phyloP scores from a whole-genome alignment of 2,329 filamentous ascomycete species.

The Colletotrichum spinosum region DNA sequence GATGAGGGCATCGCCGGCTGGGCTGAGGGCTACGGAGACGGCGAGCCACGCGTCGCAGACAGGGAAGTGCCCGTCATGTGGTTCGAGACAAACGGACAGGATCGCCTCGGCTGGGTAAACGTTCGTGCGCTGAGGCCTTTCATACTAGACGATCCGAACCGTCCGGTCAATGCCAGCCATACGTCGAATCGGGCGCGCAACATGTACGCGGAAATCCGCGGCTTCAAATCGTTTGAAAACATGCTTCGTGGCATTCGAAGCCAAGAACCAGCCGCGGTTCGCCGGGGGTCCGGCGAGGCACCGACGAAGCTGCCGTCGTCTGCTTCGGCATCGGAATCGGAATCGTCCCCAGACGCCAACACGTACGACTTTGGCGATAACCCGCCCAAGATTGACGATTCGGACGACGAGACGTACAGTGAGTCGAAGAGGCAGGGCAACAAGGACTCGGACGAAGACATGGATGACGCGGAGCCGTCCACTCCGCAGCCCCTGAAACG shows the following conservation, averaged over 20 bases:
- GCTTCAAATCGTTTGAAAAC: conserved; percentile 31
- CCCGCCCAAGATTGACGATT: conserved; percentile 39
- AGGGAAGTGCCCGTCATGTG: conserved; percentile 38
- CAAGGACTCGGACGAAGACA: conserved; percentile 24
- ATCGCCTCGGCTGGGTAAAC: conserved; percentile 29
- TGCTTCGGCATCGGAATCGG: conserved; percentile 27
- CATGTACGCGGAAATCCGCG: conserved; percentile 26
- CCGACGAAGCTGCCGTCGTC: conserved; percentile 15
- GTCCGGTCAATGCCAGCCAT: conserved; percentile 17
- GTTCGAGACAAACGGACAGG: conserved; percentile 38
- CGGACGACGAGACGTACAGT: conserved; percentile 30
- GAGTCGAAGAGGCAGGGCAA: not conserved
- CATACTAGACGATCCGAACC: conserved; percentile 30
- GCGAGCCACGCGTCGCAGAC: conserved; percentile 25
- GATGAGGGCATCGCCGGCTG: conserved; percentile 36
- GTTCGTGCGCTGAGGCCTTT: conserved; percentile 22
- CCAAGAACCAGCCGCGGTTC: not conserved
- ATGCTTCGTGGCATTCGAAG: conserved; percentile 9
- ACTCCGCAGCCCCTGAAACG: conserved; percentile 23
- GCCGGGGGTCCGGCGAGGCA: not conserved
- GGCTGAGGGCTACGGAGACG: conserved; percentile 37
- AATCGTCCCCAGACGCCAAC: conserved; percentile 22
- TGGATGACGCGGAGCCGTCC: conserved; percentile 14
- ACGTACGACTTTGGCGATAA: conserved; percentile 36
- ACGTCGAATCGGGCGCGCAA: conserved; percentile 24